Conservation (phyloP, 495 filamentous ascomycete species). For the Xylona heveae region DNA sequence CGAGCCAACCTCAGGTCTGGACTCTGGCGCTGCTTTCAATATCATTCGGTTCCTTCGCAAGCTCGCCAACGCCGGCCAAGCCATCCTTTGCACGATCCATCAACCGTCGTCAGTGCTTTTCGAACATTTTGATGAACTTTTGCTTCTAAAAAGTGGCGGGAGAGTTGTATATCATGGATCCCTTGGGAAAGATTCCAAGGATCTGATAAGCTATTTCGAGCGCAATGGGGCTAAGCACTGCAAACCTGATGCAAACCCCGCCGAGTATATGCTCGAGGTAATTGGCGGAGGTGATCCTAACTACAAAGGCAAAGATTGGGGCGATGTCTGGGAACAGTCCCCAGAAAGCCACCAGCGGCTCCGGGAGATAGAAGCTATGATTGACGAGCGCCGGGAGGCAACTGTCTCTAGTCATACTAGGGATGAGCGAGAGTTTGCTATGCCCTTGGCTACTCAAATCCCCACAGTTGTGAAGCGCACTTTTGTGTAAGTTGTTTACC, state of each 20-base stretch:
- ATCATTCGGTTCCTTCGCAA: conserved; percentile 79
- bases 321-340: conserved; percentile 52
- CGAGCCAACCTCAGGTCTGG: conserved; percentile 76
- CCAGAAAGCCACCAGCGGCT: conserved; percentile 22
- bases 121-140: conserved; percentile 51
- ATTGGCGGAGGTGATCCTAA: conserved; percentile 61
- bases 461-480: conserved; percentile 24
- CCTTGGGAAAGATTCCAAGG: conserved; percentile 30
- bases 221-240: conserved; percentile 23
- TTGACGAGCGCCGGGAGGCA: conserved; percentile 27
- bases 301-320: conserved; percentile 62
- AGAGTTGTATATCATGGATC: conserved; percentile 46
- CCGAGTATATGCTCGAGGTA: conserved; percentile 76
- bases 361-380: conserved; percentile 42
- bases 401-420: conserved; percentile 13
- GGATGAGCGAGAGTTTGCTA: conserved; percentile 15
- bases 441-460: conserved; percentile 33
- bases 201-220: conserved; percentile 29
- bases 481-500: too few species aligned
- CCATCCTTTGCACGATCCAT: conserved; percentile 83
- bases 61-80: conserved; percentile 62
- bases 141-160: conserved; percentile 44
- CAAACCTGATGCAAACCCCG: conserved; percentile 44
- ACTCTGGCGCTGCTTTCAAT: conserved; percentile 69
- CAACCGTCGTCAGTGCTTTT: conserved; percentile 71